phyloP scores from a whole-genome alignment of 495 filamentous ascomycete genomes.

The Penicillium alfredii region DNA sequence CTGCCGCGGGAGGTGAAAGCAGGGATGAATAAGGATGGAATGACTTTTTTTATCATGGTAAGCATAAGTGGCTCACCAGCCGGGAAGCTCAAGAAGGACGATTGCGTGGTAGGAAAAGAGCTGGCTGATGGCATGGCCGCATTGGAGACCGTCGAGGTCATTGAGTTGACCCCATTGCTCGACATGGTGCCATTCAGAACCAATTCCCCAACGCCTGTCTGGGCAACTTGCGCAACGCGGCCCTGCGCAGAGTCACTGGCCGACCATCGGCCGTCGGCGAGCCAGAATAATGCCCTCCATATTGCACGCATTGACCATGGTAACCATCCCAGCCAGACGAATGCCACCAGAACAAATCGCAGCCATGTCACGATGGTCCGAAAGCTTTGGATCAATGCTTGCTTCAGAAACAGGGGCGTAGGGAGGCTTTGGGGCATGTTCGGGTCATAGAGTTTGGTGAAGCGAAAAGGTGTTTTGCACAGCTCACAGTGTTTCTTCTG shows the following conservation, averaged over 20 bases:
- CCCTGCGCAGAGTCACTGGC: conserved; percentile 26
- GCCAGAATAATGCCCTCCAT: conserved; percentile 91
- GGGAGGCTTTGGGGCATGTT: conserved; percentile 85
- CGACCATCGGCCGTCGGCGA: conserved; percentile 88
- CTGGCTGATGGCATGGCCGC: conserved; percentile 21
- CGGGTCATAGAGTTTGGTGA: conserved; percentile 94
- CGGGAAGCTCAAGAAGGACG: conserved; percentile 40
- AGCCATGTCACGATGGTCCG: conserved; percentile 68
- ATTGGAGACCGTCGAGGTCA: conserved; percentile 23
- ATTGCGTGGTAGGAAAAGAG: conserved; percentile 23
- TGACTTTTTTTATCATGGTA: conserved; percentile 38
- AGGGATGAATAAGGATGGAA: conserved; percentile 36
- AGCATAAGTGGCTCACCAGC: conserved; percentile 45
- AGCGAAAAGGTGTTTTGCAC: conserved; percentile 95
- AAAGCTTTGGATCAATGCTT: conserved; percentile 64
- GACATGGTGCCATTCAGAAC: conserved; percentile 36
- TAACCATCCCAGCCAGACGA: conserved; percentile 83
- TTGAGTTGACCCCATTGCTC: conserved; percentile 16
- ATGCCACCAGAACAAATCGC: conserved; percentile 68
- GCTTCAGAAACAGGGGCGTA: conserved; percentile 67
- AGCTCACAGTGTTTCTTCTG: conserved; percentile 99
- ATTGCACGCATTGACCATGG: conserved; percentile 87
- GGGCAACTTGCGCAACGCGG: conserved; percentile 11
- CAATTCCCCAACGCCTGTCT: conserved; percentile 15
- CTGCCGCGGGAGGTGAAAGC: conserved; percentile 27